Evolutionary conservation across 2,329 filamentous ascomycete species (phyloP).

Genomic region (Claviceps pazoutovae): DNA sequence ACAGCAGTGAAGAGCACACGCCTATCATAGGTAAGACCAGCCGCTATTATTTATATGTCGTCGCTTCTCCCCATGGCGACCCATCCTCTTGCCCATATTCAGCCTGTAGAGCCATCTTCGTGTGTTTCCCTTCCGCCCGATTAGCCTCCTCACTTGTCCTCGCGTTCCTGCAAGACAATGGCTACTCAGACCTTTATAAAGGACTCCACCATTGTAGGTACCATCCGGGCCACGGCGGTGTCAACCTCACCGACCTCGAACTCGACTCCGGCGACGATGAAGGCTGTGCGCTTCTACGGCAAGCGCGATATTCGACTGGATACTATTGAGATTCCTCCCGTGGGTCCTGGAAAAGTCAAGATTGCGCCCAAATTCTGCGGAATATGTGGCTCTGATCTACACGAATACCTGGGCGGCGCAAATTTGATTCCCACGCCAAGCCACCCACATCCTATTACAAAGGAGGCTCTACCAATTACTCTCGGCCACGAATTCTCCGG

Average conservation of each 20-base stretch:
- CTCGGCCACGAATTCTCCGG: constrained; percentile 55
- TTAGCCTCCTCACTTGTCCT: neutral
- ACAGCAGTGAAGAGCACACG: too few species aligned
- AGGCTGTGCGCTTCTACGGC: constrained; percentile 40
- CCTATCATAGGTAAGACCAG: too few species aligned
- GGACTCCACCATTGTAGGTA: constrained; percentile 4
- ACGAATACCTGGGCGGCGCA: constrained; percentile 19
- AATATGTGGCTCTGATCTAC: constrained; percentile 30
- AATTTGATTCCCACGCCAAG: constrained; percentile 26
- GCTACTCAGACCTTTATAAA: constrained; percentile 2
- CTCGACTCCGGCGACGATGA: constrained; percentile 22
- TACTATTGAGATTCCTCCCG: constrained; percentile 29
- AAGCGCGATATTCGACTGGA: constrained; percentile 41
- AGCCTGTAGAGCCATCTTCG: neutral
- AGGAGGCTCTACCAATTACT: constrained; percentile 41
- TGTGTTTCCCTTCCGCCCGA: neutral
- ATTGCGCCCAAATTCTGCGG: constrained; percentile 27
- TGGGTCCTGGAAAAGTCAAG: constrained; percentile 33
- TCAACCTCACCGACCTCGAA: neutral
- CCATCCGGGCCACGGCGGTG: constrained; percentile 5
- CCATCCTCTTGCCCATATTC: neutral
- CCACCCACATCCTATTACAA: constrained; percentile 41
- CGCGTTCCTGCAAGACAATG: neutral
- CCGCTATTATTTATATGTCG: neutral
- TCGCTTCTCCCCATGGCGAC: neutral